Conservation (phyloP, 2,329 filamentous ascomycete genomes). For the Epichloe hybrida region DNA sequence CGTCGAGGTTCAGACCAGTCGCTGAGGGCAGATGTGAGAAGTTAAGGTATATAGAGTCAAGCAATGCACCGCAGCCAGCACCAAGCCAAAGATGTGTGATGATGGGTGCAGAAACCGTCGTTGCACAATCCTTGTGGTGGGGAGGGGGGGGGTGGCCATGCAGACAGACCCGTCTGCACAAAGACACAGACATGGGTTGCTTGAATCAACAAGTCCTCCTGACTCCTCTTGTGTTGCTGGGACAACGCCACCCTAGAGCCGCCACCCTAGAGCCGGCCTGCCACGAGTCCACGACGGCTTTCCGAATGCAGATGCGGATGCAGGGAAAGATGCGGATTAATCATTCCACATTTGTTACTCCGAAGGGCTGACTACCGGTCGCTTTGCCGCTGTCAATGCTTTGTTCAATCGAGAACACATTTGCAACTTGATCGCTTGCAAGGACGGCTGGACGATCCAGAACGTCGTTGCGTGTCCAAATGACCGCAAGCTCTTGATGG, state of each 20-base stretch:
- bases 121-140: conserved; percentile 4
- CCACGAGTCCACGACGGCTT: neutral
- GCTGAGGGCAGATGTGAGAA: neutral
- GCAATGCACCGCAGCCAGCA: neutral
- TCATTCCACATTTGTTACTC: too few relatives aligned
- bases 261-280: too few relatives aligned
- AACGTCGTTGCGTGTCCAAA: too few relatives aligned
- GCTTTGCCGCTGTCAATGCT: too few relatives aligned
- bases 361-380: too few relatives aligned
- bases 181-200: neutral
- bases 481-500: too few relatives aligned
- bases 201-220: neutral
- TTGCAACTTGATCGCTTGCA: too few relatives aligned
- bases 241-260: neutral
- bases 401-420: too few relatives aligned
- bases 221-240: neutral
- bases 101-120: neutral
- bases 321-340: too few relatives aligned
- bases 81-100: neutral
- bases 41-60: neutral
- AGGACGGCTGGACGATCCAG: too few relatives aligned
- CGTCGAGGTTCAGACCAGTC: neutral
- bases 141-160: neutral
- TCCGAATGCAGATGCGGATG: too few relatives aligned
- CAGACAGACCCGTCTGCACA: neutral